phyloP scores from a whole-genome alignment of 495 filamentous ascomycete genomes.

The Podospora pseudoanserina region DNA sequence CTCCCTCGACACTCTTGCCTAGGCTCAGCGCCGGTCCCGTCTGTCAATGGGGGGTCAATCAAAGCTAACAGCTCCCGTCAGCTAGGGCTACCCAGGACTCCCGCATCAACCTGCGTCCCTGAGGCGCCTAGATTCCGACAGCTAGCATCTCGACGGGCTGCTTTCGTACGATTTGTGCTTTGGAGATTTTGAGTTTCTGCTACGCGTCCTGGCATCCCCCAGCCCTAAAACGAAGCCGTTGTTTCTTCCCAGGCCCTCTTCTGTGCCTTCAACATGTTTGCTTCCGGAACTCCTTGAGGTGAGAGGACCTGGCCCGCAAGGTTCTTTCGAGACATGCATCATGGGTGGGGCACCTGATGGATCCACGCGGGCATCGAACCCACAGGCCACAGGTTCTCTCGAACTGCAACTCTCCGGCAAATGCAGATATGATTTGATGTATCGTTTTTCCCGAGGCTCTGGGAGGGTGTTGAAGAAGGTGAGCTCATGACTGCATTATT shows the following conservation, averaged over 20 bases:
- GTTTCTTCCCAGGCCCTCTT: neutral
- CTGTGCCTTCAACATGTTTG: neutral
- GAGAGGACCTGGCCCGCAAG: neutral
- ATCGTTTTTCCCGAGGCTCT: neutral
- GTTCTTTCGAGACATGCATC: neutral
- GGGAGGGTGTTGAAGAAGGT: neutral
- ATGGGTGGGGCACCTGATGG: neutral
- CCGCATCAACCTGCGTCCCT: neutral
- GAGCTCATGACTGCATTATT: neutral
- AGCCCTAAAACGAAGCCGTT: neutral
- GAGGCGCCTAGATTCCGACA: neutral
- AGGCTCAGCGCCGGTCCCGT: neutral
- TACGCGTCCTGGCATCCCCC: neutral
- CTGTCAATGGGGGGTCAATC: neutral
- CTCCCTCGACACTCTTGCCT: neutral
- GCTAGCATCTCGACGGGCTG: neutral
- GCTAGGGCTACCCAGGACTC: neutral
- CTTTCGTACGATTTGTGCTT: neutral
- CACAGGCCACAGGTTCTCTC: neutral
- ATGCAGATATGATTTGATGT: neutral
- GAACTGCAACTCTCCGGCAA: neutral
- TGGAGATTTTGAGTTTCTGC: neutral
- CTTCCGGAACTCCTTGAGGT: neutral
- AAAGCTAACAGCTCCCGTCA: neutral
- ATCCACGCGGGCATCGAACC: neutral